Base-by-base conservation (phyloP, 192 early-diverging fungal species). In the Coemansia sp. region DNA sequence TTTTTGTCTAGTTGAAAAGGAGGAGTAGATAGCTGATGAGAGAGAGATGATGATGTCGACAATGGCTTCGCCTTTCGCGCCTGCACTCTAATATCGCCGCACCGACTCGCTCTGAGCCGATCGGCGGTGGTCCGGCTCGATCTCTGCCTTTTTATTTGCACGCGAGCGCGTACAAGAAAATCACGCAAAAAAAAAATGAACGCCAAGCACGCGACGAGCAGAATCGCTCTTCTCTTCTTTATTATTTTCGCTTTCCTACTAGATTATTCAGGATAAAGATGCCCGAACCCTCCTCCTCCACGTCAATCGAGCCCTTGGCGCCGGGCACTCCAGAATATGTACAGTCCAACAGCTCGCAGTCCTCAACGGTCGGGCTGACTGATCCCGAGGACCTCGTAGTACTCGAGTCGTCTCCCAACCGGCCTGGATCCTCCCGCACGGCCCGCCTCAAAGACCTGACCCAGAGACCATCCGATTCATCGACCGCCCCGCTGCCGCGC, bases 381-480 rank as follows among this genome's bases (percentile, higher is more conserved):
- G 65, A 73, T 64, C 31, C 9, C 37, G 64, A 66, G 14, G 67
- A 72, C 22, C 25, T 77, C n/a, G 74, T 83, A 8, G 75, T 83
- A 12, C 64, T 83, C 20, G 75, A 83, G 58, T 83, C 80, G n/a
- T 83, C 80, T 22, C 80, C 80, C 0, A 65, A 65, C 10, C 49
- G 71, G 2, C 80, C 80, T 2, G 80, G 80, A 20, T 57, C 80
- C 0, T 76, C 74, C 2, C 35, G 46, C 38, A n/a, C 40, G 38
- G 47, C 54, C 43, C 31, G 22, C 20, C 27, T 59, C 51, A 24
- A 42, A 42, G 53, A 59, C n/a, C 11, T 41, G n/a, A n/a, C 58
- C 10, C 27, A 6, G 35, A 19, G 4, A 8, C 37, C 37, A 15
- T 22, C 43, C 19, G 49, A n/a, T n/a, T n/a, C n/a, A n/a, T n/a